These are phyloP conservation scores for Suhomyces faveliae DNA, from an alignment of 805 yeast species.

Conservation along the genomic window DNA sequence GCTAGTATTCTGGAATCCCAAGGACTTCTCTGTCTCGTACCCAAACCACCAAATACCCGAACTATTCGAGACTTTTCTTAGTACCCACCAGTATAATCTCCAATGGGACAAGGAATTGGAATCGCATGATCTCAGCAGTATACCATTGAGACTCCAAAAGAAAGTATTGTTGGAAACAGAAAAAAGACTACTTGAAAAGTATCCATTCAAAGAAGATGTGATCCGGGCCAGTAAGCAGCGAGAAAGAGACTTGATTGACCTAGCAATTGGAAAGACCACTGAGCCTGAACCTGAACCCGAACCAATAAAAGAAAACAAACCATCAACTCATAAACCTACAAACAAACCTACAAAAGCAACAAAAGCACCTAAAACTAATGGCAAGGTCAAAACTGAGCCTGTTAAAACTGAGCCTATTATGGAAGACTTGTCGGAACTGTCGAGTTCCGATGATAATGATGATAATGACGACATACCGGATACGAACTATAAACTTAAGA, in stretches of 20 bases:
- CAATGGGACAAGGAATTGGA: conserved; percentile 34
- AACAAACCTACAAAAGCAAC: not conserved
- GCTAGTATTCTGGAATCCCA: conserved; percentile 60
- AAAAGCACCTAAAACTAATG: not conserved
- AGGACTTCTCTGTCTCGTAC: conserved; percentile 27
- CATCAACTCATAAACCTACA: not conserved
- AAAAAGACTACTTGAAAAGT: conserved; percentile 26
- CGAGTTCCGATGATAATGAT: conserved; percentile 6
- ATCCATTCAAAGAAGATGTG: conserved; percentile 36
- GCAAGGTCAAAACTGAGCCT: not conserved
- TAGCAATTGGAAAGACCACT: conserved; percentile 1
- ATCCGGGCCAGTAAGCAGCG: conserved; percentile 19
- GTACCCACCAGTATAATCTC: conserved; percentile 25
- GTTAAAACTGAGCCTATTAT: not conserved
- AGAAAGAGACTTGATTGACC: conserved; percentile 20
- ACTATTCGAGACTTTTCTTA: conserved; percentile 29
- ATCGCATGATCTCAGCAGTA: conserved; percentile 22
- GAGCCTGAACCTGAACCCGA: not conserved
- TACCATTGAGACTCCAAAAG: conserved; percentile 42
- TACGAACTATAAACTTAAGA: conserved; percentile 26
- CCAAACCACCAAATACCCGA: conserved; percentile 29
- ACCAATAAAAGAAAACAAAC: not conserved
- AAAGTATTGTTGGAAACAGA: conserved; percentile 37
- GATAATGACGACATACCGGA: conserved; percentile 6
- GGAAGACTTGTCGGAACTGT: too few species aligned